Evolutionary conservation across 2,329 filamentous ascomycete genomes (phyloP), one percentile per base, ranked within the genome.

Genomic region (Podosphaera leucotricha): DNA sequence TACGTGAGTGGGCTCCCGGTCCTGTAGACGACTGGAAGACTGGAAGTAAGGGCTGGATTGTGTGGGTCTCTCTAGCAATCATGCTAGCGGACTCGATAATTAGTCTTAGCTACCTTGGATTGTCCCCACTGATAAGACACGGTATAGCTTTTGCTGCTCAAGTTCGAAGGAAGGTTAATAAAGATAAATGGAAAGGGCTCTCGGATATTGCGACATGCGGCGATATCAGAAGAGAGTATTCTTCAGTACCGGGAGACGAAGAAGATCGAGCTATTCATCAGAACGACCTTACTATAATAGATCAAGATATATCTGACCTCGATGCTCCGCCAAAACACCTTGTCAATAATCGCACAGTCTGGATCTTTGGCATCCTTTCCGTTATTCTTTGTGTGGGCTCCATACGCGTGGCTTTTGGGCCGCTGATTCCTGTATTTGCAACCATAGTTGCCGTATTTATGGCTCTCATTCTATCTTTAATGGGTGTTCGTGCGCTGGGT

Each of bases 11-110:
- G 90, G 90, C 90, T 8, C 81, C 85, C 2, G 90, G 86, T 0
- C 69, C 76, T 1, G 83, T 94, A 0, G 70, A 74, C 45, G 81
- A 92, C 58, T 98, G 90, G 90, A 81, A 87, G 47, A 74, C 69
- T 15, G 90, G 90, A 8, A 93, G 84, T 58, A 94, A 95, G 62
- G 90, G 87, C 35, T 98, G 90, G 90, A 95, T 98, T 47, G 83
- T 98, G 0, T 98, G 90, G 90, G 69, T 92, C 2, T 93, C 84
- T 28, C 65, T 98, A 24, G 83, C 90, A 2, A 94, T 98, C 51
- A 98, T 98, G 90, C 68, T 98, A 21, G 82, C 83, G 19, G 90
- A 98, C 60, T 84, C 87, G 0, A 68, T 98, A 2, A 72, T 95
- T 49, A 94, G 81, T 54, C 71, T 98, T 8, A 75, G 80, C 1